Evolutionary conservation across 176 grass and related monocot species (phyloP).

Genomic region (Carex myosuroides): DNA sequence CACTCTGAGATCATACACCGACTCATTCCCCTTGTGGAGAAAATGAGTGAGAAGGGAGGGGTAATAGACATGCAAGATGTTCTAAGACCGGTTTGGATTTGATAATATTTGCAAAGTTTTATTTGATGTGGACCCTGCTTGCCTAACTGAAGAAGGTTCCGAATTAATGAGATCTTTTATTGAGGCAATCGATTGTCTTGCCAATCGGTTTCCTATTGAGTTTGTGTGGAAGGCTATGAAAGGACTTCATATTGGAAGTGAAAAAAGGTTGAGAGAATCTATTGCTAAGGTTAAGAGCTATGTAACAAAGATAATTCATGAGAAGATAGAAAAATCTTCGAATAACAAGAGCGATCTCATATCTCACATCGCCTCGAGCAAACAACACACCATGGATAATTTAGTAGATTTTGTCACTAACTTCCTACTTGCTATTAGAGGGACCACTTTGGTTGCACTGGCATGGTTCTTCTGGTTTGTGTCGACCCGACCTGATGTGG

Average conservation of each 20-base stretch:
- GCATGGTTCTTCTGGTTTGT: conserved; percentile 43
- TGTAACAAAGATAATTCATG: background rate
- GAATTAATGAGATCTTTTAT: conserved; percentile 29
- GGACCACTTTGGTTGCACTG: conserved; percentile 26
- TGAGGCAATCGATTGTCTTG: conserved; percentile 29
- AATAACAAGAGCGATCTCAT: conserved; percentile 1
- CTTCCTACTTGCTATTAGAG: conserved; percentile 28
- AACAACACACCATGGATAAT: background rate
- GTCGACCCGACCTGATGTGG: conserved; percentile 20
- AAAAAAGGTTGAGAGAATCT: conserved; percentile 2
- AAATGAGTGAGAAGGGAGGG: background rate
- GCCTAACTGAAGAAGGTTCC: conserved; percentile 22
- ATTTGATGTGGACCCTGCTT: conserved; percentile 45
- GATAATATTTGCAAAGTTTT: conserved; percentile 47
- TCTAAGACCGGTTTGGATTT: conserved; percentile 56
- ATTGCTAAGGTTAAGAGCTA: background rate
- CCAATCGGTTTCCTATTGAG: background rate
- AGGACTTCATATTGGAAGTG: background rate
- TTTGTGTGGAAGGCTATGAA: conserved; percentile 24
- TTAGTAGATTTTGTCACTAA: conserved; percentile 24
- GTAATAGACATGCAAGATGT: conserved; percentile 43
- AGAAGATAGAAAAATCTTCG: background rate
- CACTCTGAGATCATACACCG: conserved; percentile 26
- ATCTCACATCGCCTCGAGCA: conserved; percentile 16
- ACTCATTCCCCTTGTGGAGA: conserved; percentile 39